phyloP scores from a whole-genome alignment of 1,284 basidiomycete species.

The Cutaneotrichosporon daszewskae region DNA sequence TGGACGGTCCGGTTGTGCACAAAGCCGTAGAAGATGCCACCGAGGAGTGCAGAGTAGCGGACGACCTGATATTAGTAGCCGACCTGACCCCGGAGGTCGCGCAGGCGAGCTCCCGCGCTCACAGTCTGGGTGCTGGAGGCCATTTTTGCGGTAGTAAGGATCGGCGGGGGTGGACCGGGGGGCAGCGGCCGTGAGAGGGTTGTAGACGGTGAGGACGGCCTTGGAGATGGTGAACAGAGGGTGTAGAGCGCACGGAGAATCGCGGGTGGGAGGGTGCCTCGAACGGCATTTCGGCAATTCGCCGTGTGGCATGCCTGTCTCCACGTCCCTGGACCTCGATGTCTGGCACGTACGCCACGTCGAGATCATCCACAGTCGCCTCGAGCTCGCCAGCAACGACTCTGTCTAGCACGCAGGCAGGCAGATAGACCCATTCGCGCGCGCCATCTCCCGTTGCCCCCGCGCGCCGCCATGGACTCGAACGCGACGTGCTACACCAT shows the following conservation, averaged over 20 bases:
- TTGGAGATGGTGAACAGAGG: no score
- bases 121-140: conserved; percentile 36
- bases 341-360: no score
- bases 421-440: no score
- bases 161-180: conserved; percentile 6
- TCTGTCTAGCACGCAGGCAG: no score
- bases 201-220: not conserved
- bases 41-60: conserved; percentile 85
- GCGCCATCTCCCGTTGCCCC: not conserved
- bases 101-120: conserved; percentile 1
- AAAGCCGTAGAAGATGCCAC: conserved; percentile 88
- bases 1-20: conserved; percentile 86
- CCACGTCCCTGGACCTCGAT: no score
- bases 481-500: conserved; percentile 69
- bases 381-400: no score
- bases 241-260: no score
- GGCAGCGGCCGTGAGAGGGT: conserved; percentile 1
- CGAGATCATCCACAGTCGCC: no score
- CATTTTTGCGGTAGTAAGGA: conserved; percentile 27
- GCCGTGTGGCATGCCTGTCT: not conserved
- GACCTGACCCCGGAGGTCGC: not conserved
- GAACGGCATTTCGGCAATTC: not conserved
- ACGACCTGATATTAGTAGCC: conserved; percentile 64
- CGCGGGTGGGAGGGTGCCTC: no score
- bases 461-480: conserved; percentile 38